Evolutionary conservation across 441 rosid genomes (phyloP).

Genomic region (Pelargonium myrrhifolium): DNA sequence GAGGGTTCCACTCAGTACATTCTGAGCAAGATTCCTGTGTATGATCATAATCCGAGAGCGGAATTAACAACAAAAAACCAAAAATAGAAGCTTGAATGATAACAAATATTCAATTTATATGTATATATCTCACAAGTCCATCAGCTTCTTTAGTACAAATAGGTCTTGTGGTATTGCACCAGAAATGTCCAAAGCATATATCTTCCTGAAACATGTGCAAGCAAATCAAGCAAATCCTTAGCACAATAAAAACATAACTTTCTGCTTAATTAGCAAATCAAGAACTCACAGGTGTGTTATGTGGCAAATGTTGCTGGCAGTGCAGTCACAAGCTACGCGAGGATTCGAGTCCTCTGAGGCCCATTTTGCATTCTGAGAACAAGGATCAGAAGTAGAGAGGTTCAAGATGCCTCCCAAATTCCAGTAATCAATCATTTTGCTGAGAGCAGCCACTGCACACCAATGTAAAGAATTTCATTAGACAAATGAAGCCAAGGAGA

Average conservation of each 20-base stretch:
- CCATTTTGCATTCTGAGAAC: conserved; percentile 38
- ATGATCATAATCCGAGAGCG: conserved; percentile 11
- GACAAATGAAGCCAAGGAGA: not conserved
- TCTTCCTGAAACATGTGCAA: conserved; percentile 33
- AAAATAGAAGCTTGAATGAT: not conserved
- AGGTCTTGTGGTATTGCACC: conserved; percentile 42
- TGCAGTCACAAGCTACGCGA: conserved; percentile 39
- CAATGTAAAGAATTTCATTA: not conserved
- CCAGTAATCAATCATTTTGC: conserved; percentile 40
- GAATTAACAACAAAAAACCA: conserved; percentile 7
- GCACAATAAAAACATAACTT: not conserved
- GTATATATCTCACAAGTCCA: conserved; percentile 39
- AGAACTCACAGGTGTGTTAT: conserved; percentile 39
- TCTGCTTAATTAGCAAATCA: not conserved
- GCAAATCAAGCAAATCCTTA: not conserved
- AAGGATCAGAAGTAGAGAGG: conserved; percentile 32
- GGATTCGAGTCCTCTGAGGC: conserved; percentile 35
- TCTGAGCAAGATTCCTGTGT: conserved; percentile 47
- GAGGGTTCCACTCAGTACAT: conserved; percentile 40
- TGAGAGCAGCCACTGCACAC: conserved; percentile 38
- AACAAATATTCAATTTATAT: not conserved
- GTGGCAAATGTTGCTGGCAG: conserved; percentile 30
- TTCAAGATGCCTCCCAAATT: conserved; percentile 35
- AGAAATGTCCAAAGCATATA: conserved; percentile 49
- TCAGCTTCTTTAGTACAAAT: conserved; percentile 36